Percentiles rank a stretch among this genome's conserved stretches.
Conservation (phyloP, 23 red algal species). For the Gracilaria domingensis region DNA sequence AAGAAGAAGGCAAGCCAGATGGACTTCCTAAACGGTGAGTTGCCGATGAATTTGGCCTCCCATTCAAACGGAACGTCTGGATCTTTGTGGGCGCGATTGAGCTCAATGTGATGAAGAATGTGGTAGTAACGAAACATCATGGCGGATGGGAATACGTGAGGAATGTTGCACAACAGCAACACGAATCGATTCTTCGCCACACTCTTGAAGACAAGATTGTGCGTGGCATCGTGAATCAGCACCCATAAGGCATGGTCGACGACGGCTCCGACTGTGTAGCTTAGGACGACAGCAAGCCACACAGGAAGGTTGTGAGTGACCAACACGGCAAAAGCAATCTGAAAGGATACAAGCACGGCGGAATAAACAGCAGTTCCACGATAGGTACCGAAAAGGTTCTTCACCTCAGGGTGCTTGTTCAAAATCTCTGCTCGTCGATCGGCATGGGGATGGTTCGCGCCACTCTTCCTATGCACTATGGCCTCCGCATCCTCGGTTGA, state of each 20-base stretch:
- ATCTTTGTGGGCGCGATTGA: conserved; percentile 90
- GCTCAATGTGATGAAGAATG: conserved; percentile 98
- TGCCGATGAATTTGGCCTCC: conserved; percentile 95
- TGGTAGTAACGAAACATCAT: conserved; percentile 99
- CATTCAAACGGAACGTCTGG: conserved; percentile 94
- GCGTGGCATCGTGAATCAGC: conserved; percentile 99
- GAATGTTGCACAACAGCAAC: conserved; percentile 82
- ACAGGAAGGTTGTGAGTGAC: conserved; percentile 32
- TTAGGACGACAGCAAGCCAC: conserved; percentile 50
- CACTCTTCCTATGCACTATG: conserved; percentile 20
- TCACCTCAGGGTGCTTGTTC: conserved; percentile 83
- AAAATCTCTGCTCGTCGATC: conserved; percentile 89
- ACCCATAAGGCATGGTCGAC: conserved; percentile 98
- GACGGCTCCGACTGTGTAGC: conserved; percentile 90
- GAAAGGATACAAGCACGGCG: conserved; percentile 74
- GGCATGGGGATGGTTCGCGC: conserved; percentile 88
- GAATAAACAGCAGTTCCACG: conserved; percentile 72
- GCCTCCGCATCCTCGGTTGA: conserved; percentile 81
- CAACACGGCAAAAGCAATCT: conserved; percentile 70
- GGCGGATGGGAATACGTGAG: conserved; percentile 91
- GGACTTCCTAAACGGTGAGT: conserved; percentile 86
- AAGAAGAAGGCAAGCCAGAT: conserved; percentile 96
- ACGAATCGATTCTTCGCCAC: conserved; percentile 80
- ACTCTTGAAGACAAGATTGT: conserved; percentile 90
- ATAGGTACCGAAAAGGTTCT: conserved; percentile 82